phyloP scores from a whole-genome alignment of 176 grass and related monocot genomes.

The Phoenix dactylifera region DNA sequence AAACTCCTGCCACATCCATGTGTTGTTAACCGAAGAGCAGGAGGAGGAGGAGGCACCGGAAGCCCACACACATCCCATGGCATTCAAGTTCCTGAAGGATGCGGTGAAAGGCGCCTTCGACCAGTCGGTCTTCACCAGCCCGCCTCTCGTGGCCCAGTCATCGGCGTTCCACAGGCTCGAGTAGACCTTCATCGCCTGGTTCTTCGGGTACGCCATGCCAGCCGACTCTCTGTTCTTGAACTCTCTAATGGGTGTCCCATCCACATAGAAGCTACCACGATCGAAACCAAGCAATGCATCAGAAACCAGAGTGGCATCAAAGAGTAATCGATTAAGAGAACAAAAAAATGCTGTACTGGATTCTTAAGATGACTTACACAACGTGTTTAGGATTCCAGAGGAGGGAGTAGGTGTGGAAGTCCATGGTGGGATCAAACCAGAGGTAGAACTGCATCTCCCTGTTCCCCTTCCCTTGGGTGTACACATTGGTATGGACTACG shows the following conservation, averaged over 20 bases:
- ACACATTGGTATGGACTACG: slow-evolving; percentile 12
- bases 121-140: slow-evolving; percentile 16
- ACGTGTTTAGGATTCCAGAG: slow-evolving; percentile 7
- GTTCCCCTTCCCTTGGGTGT: slow-evolving; percentile 4
- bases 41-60: neutral
- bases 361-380: neutral
- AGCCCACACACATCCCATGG: neutral
- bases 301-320: no score
- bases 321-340: no score
- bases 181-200: slow-evolving; percentile 1
- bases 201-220: slow-evolving; percentile 3
- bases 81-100: neutral
- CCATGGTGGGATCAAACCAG: slow-evolving; percentile 17
- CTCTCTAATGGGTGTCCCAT: slow-evolving; percentile 11
- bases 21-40: neutral
- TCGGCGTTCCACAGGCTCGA: slow-evolving; percentile 17
- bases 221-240: slow-evolving; percentile 5
- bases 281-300: neutral
- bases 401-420: slow-evolving; percentile 14
- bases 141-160: slow-evolving; percentile 16
- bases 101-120: slow-evolving; percentile 13
- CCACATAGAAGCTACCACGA: slow-evolving; percentile 3
- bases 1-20: slow-evolving; percentile 6
- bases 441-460: slow-evolving; percentile 18
- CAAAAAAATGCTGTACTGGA: no score